These are phyloP conservation scores for Mucor saturninus DNA, from an alignment of 371 early-diverging fungal species.

Conservation along the genomic window DNA sequence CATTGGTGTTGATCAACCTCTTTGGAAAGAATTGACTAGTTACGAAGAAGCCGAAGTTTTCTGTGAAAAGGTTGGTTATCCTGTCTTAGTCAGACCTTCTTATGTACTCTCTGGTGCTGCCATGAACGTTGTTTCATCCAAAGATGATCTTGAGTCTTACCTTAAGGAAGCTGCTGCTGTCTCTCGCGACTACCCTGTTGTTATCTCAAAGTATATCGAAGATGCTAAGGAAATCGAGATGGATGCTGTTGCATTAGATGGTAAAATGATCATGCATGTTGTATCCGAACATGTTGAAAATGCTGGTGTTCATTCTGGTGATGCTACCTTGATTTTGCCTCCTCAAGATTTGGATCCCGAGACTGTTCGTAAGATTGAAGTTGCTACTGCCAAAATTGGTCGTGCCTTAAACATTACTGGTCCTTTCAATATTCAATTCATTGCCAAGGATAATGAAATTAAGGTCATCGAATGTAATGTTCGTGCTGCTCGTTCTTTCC, in stretches of 20 bases:
- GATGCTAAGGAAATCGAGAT: conserved; percentile 96
- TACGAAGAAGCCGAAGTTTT: conserved; percentile 83
- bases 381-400: conserved; percentile 87
- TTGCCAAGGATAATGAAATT: conserved; percentile 92
- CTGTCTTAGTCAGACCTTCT: conserved; percentile 94
- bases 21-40: conserved; percentile 91
- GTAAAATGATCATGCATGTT: conserved; percentile 87
- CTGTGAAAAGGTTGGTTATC: conserved; percentile 86
- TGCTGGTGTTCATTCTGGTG: conserved; percentile 97
- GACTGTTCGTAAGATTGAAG: conserved; percentile 85
- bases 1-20: conserved; percentile 94
- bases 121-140: conserved; percentile 91
- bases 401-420: conserved; percentile 92
- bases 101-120: conserved; percentile 96
- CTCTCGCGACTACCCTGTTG: conserved; percentile 91
- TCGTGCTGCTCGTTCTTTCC: conserved; percentile 94
- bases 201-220: conserved; percentile 94
- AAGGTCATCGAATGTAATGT: conserved; percentile 98
- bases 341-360: conserved; percentile 90
- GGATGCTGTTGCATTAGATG: conserved; percentile 92
- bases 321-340: conserved; percentile 92
- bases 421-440: conserved; percentile 96
- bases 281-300: conserved; percentile 96
- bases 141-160: conserved; percentile 78
- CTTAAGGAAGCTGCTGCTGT: conserved; percentile 85